Evolutionary conservation across 2,329 filamentous ascomycete species (phyloP).

Genomic region (Aspergillus awamori): DNA sequence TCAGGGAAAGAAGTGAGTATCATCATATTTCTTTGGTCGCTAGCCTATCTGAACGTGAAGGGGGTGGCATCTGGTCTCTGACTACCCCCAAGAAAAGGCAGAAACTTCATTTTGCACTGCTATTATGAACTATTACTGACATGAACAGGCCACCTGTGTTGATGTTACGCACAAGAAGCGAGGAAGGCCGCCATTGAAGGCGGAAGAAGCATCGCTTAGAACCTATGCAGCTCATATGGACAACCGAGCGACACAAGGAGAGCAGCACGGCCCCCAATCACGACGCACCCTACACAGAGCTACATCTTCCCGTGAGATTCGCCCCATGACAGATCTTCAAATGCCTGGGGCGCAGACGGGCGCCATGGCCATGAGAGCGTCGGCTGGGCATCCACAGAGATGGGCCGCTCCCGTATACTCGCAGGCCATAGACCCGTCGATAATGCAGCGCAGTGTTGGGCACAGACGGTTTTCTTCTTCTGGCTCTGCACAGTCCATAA

Average conservation of each 20-base stretch:
- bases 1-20: constrained; percentile 49
- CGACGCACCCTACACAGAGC: constrained; percentile 36
- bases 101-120: not conserved
- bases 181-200: constrained; percentile 47
- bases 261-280: constrained; percentile 27
- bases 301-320: constrained; percentile 42
- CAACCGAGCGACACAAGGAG: constrained; percentile 27
- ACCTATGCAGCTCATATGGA: constrained; percentile 36
- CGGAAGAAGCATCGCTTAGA: constrained; percentile 43
- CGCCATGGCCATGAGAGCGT: constrained; percentile 23
- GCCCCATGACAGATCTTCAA: constrained; percentile 44
- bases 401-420: constrained; percentile 38
- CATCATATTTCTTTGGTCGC: not conserved
- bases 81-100: not conserved
- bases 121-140: not conserved
- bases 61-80: too few species aligned
- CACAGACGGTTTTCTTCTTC: constrained; percentile 40
- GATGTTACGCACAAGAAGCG: constrained; percentile 54
- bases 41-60: too few species aligned
- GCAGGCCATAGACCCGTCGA: constrained; percentile 31
- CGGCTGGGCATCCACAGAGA: constrained; percentile 32
- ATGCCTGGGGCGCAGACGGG: constrained; percentile 25
- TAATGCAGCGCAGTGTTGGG: constrained; percentile 28
- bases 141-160: constrained; percentile 43
- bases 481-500: constrained; percentile 30